Base-by-base conservation (phyloP, 805 yeast species). In the Ogataea paraovalis region DNA sequence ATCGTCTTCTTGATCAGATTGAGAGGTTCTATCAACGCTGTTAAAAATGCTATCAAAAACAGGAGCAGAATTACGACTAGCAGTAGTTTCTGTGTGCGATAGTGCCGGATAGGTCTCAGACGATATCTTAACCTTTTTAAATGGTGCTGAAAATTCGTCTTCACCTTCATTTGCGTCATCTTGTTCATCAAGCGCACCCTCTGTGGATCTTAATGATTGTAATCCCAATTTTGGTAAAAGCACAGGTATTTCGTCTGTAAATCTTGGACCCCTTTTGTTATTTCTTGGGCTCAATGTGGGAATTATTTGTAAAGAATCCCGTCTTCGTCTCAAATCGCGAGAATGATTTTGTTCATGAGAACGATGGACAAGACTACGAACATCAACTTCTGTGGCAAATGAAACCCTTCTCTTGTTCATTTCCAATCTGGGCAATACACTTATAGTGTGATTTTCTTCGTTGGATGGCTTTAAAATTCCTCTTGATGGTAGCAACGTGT, bases 371-470 rank as follows among this genome's bases (percentile, higher is more conserved):
- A 55, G 53, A 21, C 80, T 78, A 57, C 82, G 87, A 37, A 83
- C 69, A 3, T 85, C 82, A 0, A 82, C 87, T 54, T 82, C 87
- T 1, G 86, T 86, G 0, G 91, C 91, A 70, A 86, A 86, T 4
- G 89, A 82, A 4, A 86, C 92, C 22, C 92, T 66, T 48, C 92
- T 66, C 33, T 66, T 64, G 32, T 63, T 53, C 21, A 48, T 2
- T 47, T 49, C 43, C 49, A 52, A 49, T 44, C 61, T 51, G 33
- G 68, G 70, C 56, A 71, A 60, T 6, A 70, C 55, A 1, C 73
- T 71, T 13, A 70, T 62, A 2, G 75, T 72, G 36, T 67, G 60
- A 46, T 69, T 66, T 23, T 54, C 58, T 25, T 61, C 62, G 3
- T 55, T 46, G 12, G 59, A 51, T 2, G 68, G 45, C 49, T 74